Base-by-base conservation (phyloP, 495 filamentous ascomycete genomes). In the Annulohypoxylon moriforme region DNA sequence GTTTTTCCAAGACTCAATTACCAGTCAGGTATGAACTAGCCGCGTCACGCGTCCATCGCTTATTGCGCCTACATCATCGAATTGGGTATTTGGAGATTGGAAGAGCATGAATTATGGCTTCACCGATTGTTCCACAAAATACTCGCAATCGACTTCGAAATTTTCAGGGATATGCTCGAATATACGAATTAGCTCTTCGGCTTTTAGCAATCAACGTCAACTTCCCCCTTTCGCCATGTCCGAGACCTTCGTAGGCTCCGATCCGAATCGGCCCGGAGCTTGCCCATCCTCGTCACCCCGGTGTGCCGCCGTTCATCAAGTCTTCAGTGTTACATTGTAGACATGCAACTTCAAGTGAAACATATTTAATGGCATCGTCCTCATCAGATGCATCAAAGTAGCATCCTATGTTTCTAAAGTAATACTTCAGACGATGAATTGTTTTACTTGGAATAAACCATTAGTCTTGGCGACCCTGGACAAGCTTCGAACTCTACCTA, bases 241-340 rank as follows among this genome's bases (percentile, higher is more conserved):
- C 69, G 69, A 72, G 40, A 40, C 46, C 11, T 25, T 62, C 34
- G 3, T 24, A 67, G 40, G 49, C 60, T 71, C 68, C 68, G 62
- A 67, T 62, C 57, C 40, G 27, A 67, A 36, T 44, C 49, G 50
- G 49, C 57, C 36, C 47, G 65, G 56, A 61, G 46, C 65, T 68
- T 38, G 53, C 22, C 31, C 47, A 52, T 40, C 57, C 40, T 55
- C 13, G 11, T 40, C 57, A 9, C 53, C 65, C 44, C 31, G 20
- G 44, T 22, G 13, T 42, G 10, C 11, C 11, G n/a, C 53, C 42
- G 44, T 44, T 60, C 22, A n/a, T 10, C 20, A 40, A 58, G 7
- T 5, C 8, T 27, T 58, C 33, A 33, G 14, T 40, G 33, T 40
- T 40, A 34, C 33, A 58, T 58, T 40, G 34, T 44, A 44, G 22